A percentile compares a stretch with the other conserved stretches of the same genome.
Evolutionary conservation across 2,329 filamentous ascomycete species (phyloP).

Genomic region (Verticillium tricorpus): DNA sequence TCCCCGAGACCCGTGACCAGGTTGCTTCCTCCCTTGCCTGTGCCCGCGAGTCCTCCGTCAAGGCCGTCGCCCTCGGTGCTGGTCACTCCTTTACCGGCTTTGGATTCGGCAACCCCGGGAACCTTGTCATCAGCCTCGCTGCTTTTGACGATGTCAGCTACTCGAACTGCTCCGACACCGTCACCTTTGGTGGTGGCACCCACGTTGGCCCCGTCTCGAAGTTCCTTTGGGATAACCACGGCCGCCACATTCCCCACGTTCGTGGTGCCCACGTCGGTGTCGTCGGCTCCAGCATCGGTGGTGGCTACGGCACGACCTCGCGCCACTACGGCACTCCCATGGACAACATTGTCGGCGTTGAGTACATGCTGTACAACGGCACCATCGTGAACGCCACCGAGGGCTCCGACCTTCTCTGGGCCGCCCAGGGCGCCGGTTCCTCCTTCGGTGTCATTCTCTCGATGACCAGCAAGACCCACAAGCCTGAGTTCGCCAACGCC

Average conservation of each 20-base stretch:
- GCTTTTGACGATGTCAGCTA: conserved; percentile 10
- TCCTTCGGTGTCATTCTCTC: conserved; percentile 12
- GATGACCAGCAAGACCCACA: conserved; percentile 10
- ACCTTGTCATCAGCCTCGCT: conserved; percentile 11
- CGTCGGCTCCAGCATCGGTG: conserved; percentile 12
- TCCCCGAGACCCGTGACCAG: conserved; percentile 11
- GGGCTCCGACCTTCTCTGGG: conserved; percentile 13
- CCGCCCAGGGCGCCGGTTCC: conserved; percentile 12
- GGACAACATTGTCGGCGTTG: conserved; percentile 10
- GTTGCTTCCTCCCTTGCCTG: conserved; percentile 11
- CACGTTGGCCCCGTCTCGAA: conserved; percentile 12
- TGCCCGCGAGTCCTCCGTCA: conserved; percentile 10
- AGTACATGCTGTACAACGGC: conserved; percentile 15
- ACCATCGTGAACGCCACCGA: conserved; percentile 9
- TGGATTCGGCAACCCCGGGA: conserved; percentile 11
- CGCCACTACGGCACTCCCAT: conserved; percentile 12
- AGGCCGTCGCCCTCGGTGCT: conserved; percentile 10
- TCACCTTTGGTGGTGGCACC: conserved; percentile 10
- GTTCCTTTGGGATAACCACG: conserved; percentile 11
- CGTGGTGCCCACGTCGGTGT: conserved; percentile 12
- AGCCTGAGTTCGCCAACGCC: conserved; percentile 7
- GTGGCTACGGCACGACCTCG: conserved; percentile 8
- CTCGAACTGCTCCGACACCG: conserved; percentile 6
- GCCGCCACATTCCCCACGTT: conserved; percentile 12
- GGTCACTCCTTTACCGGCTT: conserved; percentile 12